Evolutionary conservation across 768 basidiomycete species (phyloP).

Genomic region (Cyclocybe aegerita): DNA sequence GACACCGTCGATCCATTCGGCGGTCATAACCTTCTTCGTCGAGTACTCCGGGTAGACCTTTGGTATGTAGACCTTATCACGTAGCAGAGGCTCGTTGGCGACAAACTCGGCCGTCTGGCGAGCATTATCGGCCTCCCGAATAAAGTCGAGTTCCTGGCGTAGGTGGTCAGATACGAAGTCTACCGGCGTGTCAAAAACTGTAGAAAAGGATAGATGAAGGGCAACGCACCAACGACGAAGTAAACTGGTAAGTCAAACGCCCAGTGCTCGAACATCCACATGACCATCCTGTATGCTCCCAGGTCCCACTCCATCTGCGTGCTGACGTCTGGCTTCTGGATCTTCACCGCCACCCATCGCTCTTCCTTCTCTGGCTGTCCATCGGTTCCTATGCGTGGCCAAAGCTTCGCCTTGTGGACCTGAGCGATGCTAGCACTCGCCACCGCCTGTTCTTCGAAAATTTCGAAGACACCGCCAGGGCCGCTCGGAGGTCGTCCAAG

Average conservation of each 20-base stretch:
- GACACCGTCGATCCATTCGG: slow-evolving; percentile 84
- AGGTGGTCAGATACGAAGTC: slow-evolving; percentile 83
- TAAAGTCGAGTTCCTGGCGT: slow-evolving; percentile 80
- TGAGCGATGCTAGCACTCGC: slow-evolving; percentile 94
- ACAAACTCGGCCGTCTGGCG: slow-evolving; percentile 66
- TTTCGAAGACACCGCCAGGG: slow-evolving; percentile 73
- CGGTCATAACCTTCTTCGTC: slow-evolving; percentile 77
- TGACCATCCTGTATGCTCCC: slow-evolving; percentile 63
- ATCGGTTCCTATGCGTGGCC: slow-evolving; percentile 33
- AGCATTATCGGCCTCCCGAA: slow-evolving; percentile 78
- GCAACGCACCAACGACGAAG: slow-evolving; percentile 66
- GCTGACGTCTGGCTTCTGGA: slow-evolving; percentile 86
- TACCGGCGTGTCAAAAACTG: not conserved
- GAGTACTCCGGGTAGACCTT: slow-evolving; percentile 69
- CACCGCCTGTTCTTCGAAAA: slow-evolving; percentile 73
- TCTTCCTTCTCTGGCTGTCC: slow-evolving; percentile 35
- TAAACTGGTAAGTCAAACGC: slow-evolving; percentile 86
- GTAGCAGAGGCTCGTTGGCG: slow-evolving; percentile 66
- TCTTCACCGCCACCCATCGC: slow-evolving; percentile 88
- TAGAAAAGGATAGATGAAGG: not conserved
- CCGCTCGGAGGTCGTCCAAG: slow-evolving; percentile 65
- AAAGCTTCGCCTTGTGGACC: slow-evolving; percentile 75
- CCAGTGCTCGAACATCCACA: slow-evolving; percentile 79
- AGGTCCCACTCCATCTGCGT: slow-evolving; percentile 89
- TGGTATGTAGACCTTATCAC: slow-evolving; percentile 76